Percentiles rank a stretch among this genome's conserved stretches.
phyloP scores from a whole-genome alignment of 345 rosid genomes.

The Balakata baccata region DNA sequence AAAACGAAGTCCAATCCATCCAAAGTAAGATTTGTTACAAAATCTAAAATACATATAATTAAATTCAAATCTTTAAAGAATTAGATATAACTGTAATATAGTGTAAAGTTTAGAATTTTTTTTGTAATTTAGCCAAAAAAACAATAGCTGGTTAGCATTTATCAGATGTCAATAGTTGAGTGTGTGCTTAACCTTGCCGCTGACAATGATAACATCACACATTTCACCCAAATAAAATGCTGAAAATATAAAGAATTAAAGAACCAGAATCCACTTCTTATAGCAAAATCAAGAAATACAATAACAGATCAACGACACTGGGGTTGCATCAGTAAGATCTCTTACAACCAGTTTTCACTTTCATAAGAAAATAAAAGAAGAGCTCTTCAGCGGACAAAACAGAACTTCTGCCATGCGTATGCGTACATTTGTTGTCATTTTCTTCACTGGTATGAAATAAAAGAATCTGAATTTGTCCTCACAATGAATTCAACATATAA shows the following conservation, averaged over 20 bases:
- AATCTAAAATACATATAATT: too few relatives aligned
- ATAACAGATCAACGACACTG: background rate
- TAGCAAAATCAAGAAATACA: background rate
- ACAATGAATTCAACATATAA: background rate
- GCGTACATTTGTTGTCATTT: background rate
- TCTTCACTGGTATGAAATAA: background rate
- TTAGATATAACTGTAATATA: too few relatives aligned
- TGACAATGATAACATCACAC: background rate
- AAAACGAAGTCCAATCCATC: too few relatives aligned
- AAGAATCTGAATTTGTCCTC: slow-evolving; percentile 10
- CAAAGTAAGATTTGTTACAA: too few relatives aligned
- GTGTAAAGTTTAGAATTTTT: too few relatives aligned
- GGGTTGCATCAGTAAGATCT: slow-evolving; percentile 8
- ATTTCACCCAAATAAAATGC: background rate
- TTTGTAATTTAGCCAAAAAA: too few relatives aligned
- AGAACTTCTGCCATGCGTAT: background rate
- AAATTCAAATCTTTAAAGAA: too few relatives aligned
- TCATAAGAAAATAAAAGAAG: background rate
- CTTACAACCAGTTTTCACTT: background rate
- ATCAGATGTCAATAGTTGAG: too few relatives aligned
- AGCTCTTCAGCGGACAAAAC: background rate
- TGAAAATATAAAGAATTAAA: background rate
- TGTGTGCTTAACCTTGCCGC: too few relatives aligned
- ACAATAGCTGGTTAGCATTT: too few relatives aligned
- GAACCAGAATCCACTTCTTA: background rate